Evolutionary conservation across 345 rosid genomes (phyloP).

Genomic region (Citrus glauca): DNA sequence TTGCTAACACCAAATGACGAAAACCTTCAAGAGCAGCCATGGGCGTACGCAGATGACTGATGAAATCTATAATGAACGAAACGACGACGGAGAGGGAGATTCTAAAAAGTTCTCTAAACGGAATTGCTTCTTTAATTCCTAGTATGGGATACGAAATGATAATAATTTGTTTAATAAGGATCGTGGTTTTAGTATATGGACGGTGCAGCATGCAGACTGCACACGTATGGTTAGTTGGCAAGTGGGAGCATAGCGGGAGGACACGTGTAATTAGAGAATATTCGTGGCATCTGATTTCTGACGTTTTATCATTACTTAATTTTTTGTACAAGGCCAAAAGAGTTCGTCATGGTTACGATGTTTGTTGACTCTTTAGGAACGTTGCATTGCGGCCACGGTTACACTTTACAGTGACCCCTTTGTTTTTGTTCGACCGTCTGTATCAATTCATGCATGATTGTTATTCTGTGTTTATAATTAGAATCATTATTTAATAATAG

Average conservation of each 20-base stretch:
- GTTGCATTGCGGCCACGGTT: slow-evolving; percentile 8
- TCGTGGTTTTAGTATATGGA: not conserved
- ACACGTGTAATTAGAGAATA: not conserved
- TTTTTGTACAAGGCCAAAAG: too few species aligned
- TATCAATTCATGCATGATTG: not conserved
- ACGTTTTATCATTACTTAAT: not conserved
- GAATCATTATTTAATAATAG: too few species aligned
- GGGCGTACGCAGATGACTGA: not conserved
- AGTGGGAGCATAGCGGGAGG: too few species aligned
- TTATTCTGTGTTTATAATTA: too few species aligned
- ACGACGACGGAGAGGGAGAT: not conserved
- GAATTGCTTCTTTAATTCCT: not conserved
- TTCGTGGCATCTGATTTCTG: not conserved
- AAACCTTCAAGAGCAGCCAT: not conserved
- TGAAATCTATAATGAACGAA: not conserved
- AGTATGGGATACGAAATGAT: not conserved
- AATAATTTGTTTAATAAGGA: not conserved
- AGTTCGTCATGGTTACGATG: slow-evolving; percentile 1
- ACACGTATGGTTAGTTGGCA: not conserved
- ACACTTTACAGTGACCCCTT: not conserved
- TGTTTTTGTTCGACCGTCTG: not conserved
- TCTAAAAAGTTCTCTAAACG: not conserved
- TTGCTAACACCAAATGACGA: not conserved
- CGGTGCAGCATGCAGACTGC: too few species aligned
- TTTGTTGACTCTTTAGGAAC: not conserved